A percentile compares a stretch with the other conserved stretches of the same genome.
Conservation (phyloP, 805 yeast genomes). For the Sugiyamaella smithiae region DNA sequence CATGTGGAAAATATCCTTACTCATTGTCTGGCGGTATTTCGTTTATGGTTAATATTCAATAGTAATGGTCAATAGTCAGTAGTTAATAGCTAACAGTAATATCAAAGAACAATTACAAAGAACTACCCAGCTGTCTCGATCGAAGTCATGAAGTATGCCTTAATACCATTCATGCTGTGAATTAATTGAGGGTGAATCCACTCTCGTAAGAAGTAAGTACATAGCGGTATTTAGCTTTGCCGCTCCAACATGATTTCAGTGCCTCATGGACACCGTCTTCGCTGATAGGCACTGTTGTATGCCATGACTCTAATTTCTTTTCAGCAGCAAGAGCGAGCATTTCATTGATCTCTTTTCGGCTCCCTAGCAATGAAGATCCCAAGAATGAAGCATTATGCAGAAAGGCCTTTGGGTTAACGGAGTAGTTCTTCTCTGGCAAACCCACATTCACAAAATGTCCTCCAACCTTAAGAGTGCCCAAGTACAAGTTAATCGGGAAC, state of each 20-base stretch:
- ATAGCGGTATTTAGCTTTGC: slow-evolving; percentile 63
- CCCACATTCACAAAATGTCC: slow-evolving; percentile 66
- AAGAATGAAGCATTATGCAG: slow-evolving; percentile 48
- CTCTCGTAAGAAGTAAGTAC: slow-evolving; percentile 56
- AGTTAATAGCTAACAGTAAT: no score
- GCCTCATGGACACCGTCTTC: slow-evolving; percentile 54
- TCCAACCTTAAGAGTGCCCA: slow-evolving; percentile 52
- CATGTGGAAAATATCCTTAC: no score
- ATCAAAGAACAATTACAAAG: no score
- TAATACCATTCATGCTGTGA: no score
- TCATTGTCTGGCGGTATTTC: no score
- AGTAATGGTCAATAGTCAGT: no score
- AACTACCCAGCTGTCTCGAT: no score
- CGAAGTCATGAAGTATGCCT: no score
- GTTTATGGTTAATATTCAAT: no score
- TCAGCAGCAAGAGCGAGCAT: slow-evolving; percentile 64
- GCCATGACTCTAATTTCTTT: slow-evolving; percentile 58
- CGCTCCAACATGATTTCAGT: slow-evolving; percentile 50
- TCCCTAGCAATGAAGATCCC: slow-evolving; percentile 62
- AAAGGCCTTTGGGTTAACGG: slow-evolving; percentile 40
- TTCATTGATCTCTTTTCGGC: slow-evolving; percentile 61
- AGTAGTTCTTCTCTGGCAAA: slow-evolving; percentile 43
- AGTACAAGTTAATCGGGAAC: slow-evolving; percentile 48
- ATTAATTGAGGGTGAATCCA: slow-evolving; percentile 38
- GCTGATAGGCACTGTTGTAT: slow-evolving; percentile 54